Conservation (phyloP, 805 yeast genomes). For the Candida tammaniensis region DNA sequence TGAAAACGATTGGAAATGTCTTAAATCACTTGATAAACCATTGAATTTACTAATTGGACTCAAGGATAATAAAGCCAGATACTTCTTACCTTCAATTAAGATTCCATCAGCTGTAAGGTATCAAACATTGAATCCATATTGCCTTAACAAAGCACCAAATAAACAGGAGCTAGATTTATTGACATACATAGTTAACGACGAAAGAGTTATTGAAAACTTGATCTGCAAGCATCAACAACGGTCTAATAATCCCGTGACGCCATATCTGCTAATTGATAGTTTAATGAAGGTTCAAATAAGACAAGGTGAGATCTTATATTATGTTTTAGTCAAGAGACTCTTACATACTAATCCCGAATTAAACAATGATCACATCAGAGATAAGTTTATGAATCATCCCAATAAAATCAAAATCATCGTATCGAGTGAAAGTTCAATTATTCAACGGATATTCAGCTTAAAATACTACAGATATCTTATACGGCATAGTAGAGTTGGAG, state of each 20-base stretch:
- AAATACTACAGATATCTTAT: not conserved
- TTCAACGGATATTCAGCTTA: conserved; percentile 1
- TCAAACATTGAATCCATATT: conserved; percentile 7
- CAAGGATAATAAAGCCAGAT: conserved; percentile 1
- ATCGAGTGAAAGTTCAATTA: conserved; percentile 9
- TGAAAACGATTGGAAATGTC: conserved; percentile 9
- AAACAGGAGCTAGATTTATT: conserved; percentile 12
- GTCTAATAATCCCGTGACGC: conserved; percentile 1
- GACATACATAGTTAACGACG: conserved; percentile 12
- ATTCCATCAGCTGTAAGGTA: conserved; percentile 10
- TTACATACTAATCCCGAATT: conserved; percentile 6
- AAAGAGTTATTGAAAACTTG: conserved; percentile 4
- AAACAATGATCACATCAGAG: conserved; percentile 6
- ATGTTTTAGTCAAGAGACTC: conserved; percentile 11
- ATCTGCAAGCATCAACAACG: conserved; percentile 7
- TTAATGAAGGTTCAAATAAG: conserved; percentile 12
- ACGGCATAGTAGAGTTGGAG: not conserved
- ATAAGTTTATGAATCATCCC: conserved; percentile 7
- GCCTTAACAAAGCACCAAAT: conserved; percentile 8
- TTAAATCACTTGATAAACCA: conserved; percentile 11
- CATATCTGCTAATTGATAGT: conserved; percentile 7
- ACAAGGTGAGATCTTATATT: conserved; percentile 14
- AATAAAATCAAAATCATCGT: conserved; percentile 13
- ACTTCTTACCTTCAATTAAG: conserved; percentile 11
- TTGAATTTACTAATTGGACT: conserved; percentile 7